Evolutionary conservation across 192 early-diverging fungal genomes (phyloP), one percentile per base, ranked within the genome.

Genomic region (Podila minutissima): DNA sequence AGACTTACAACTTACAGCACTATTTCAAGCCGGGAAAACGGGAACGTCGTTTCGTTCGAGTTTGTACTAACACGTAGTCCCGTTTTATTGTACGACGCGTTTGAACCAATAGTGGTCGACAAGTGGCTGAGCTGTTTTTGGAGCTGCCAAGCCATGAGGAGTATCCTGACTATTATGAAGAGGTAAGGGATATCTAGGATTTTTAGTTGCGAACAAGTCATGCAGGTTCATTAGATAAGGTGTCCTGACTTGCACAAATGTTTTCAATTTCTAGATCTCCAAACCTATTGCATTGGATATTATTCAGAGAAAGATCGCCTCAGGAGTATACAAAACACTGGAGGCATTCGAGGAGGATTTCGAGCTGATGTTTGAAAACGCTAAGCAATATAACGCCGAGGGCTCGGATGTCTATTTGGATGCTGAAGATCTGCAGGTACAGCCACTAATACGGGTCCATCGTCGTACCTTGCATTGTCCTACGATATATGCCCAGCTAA

Each of bases 121-220:
- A 84, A 11, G 75, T 93, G 33, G 84, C 91, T 35, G 92, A 94
- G 58, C 82, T 90, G 48, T 98, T 96, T 78, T 83, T 92, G 53
- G 88, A 94, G 22, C 76, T 96, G 9, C 95, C 95, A 0, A 82
- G 86, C 46, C 75, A 85, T 59, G 83, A 87, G 20, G 88, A 92
- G 46, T 98, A 95, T 73, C 95, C 95, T 0, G 96, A 98, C 67
- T 98, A 97, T 79, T 97, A 94, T 74, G 85, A 88, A 28, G 83
- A 94, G 32, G 96, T 96, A 72, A 41, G 13, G 41, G 41, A 46
- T 17, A 46, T 46, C 41, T 46, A 13, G 41, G 41, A 46, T 46
- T 46, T 46, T 46, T 17, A 4, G 1, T 17, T 46, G 41, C 2
- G 41, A 15, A 46, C 41, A 17, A 10, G 15, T 4, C 15, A 15